Percentiles rank a stretch among this genome's conserved stretches.
phyloP scores from a whole-genome alignment of 2,329 filamentous ascomycete species.

The Colletotrichum cereale region DNA sequence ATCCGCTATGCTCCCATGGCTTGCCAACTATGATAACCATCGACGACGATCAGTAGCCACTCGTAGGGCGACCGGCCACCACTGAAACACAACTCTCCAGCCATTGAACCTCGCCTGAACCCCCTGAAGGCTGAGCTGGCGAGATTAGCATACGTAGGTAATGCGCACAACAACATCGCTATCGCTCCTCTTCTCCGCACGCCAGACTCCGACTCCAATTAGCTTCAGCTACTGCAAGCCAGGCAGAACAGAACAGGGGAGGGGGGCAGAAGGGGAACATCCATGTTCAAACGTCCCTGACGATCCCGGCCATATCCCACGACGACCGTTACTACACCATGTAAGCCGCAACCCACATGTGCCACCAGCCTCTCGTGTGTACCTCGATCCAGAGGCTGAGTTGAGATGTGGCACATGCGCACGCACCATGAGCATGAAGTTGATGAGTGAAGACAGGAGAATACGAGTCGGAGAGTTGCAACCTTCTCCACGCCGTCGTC shows the following conservation, averaged over 20 bases:
- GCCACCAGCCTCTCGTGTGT: slow-evolving; percentile 17
- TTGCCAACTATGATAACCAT: slow-evolving; percentile 21
- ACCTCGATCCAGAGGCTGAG: slow-evolving; percentile 32
- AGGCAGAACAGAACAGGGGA: slow-evolving; percentile 9
- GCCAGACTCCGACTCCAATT: not conserved
- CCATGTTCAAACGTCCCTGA: slow-evolving; percentile 36
- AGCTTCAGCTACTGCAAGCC: slow-evolving; percentile 10
- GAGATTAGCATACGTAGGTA: slow-evolving; percentile 13
- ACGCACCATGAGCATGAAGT: slow-evolving; percentile 37
- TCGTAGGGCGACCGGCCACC: slow-evolving; percentile 30
- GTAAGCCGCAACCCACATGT: slow-evolving; percentile 36
- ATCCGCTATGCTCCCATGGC: not conserved
- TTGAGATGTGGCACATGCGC: slow-evolving; percentile 33
- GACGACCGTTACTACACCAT: slow-evolving; percentile 17
- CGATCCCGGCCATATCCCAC: slow-evolving; percentile 35
- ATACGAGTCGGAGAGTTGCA: slow-evolving; percentile 35
- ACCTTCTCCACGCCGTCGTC: slow-evolving; percentile 31
- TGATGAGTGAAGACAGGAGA: slow-evolving; percentile 20
- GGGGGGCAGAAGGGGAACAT: slow-evolving; percentile 12
- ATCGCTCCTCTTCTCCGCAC: slow-evolving; percentile 28
- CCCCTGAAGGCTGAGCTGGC: slow-evolving; percentile 34
- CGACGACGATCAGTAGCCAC: slow-evolving; percentile 36
- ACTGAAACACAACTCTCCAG: slow-evolving; percentile 30
- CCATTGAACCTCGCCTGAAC: slow-evolving; percentile 20
- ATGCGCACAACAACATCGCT: not conserved